Evolutionary conservation across 2,329 filamentous ascomycete genomes (phyloP), one percentile per base, ranked within the genome.

Genomic region (Alternaria triticina): DNA sequence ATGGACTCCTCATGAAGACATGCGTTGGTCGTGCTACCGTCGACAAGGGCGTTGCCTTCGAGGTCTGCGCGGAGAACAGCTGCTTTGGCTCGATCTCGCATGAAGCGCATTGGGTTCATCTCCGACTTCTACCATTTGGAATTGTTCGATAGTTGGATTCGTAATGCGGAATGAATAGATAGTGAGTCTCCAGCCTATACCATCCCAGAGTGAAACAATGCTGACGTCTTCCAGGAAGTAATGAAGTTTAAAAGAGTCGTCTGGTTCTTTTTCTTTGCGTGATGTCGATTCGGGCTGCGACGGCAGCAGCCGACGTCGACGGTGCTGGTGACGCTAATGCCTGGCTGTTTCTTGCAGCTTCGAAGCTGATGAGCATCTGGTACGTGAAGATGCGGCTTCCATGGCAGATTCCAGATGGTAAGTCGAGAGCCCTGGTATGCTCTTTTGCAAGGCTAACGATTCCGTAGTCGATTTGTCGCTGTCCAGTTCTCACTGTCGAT

Each of bases 11-110:
- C 33, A 36, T 3, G 33, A 36, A 36, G 33, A n/a, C 33, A 36
- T 36, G 15, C 15, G 33, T 36, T 36, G 33, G 33, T 5, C 36
- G 36, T 40, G 36, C n/a, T 40, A 40, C 36, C 36, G n/a, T 40
- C n/a, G 36, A 2, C 36, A 40, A 40, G 36, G n/a, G 36, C n/a
- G n/a, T 40, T 17, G 36, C 36, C 36, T 40, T 40, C 36, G n/a
- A 40, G 36, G 9, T 40, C 36, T 40, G 36, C 36, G 36, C n/a
- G 5, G 36, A 40, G 36, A 40, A 40, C 36, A n/a, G 64, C 61
- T 40, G 66, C 65, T 15, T 36, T 66, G 27, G 57, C 57, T 8
- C 57, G 57, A 22, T 62, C 55, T 50, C 55, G 55, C 55, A 62
- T 62, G 55, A 57, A 51, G 20, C 65, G 67, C 49, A 59, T 17